Conservation (phyloP, 139 green algal genomes). For the Tetradesmus lagerheimii region DNA sequence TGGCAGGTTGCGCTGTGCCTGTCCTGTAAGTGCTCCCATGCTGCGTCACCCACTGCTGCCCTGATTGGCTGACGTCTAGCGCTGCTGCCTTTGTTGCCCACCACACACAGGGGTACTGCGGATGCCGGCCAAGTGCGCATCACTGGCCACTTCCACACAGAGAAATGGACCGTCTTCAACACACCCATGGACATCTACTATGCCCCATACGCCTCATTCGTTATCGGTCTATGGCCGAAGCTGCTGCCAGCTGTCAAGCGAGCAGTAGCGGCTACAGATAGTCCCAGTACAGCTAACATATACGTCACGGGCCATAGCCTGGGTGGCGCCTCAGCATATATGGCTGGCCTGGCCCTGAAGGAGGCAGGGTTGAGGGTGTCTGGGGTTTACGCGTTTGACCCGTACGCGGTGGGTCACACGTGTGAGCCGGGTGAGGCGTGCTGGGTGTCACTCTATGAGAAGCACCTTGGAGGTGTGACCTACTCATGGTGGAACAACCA, state of each 20-base stretch:
- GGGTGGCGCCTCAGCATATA: neutral
- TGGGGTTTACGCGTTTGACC: neutral
- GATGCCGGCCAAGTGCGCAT: neutral
- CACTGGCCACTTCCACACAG: neutral
- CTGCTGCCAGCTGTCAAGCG: neutral
- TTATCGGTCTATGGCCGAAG: neutral
- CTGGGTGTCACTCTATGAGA: conserved; percentile 18
- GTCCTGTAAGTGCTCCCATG: too few species aligned
- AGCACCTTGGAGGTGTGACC: neutral
- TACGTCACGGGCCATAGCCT: neutral
- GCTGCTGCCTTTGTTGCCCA: neutral
- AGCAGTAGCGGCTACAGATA: neutral
- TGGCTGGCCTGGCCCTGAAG: neutral
- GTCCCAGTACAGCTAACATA: neutral
- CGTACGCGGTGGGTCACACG: neutral
- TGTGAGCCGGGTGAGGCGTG: neutral
- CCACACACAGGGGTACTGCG: neutral
- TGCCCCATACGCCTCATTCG: neutral
- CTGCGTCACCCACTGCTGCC: too few species aligned
- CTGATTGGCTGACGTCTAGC: too few species aligned
- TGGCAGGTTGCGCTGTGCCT: too few species aligned
- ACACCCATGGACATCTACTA: neutral
- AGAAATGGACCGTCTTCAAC: neutral
- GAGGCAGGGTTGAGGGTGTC: neutral
- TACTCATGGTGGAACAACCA: conserved; percentile 24